These are phyloP conservation scores for Candida silvatica DNA, from an alignment of 805 yeast species.

Conservation along the genomic window DNA sequence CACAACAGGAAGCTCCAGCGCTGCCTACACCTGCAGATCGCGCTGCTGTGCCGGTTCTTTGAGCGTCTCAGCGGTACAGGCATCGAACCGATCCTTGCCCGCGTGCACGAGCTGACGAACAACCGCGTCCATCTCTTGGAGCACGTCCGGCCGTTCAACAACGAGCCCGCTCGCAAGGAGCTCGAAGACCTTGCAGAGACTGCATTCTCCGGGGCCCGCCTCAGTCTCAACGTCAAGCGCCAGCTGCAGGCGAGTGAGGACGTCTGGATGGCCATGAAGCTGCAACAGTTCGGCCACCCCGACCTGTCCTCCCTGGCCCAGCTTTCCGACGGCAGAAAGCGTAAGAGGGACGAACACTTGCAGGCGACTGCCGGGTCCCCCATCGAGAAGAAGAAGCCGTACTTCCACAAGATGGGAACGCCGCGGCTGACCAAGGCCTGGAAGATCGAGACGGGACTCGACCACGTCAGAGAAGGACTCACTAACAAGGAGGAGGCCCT, in stretches of 20 bases:
- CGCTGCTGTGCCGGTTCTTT: slow-evolving; percentile 17
- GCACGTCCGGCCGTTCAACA: not conserved
- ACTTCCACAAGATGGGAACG: slow-evolving; percentile 17
- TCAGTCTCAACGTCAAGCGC: not conserved
- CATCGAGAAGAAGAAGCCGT: slow-evolving; percentile 11
- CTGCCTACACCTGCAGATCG: slow-evolving; percentile 15
- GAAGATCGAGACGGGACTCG: slow-evolving; percentile 18
- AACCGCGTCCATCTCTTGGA: not conserved
- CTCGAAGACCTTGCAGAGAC: not conserved
- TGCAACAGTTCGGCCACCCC: slow-evolving; percentile 21
- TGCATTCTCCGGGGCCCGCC: no score
- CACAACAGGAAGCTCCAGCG: slow-evolving; percentile 9
- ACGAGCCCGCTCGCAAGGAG: not conserved
- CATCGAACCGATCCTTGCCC: no score
- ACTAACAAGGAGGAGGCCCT: slow-evolving; percentile 10
- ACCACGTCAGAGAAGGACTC: slow-evolving; percentile 7
- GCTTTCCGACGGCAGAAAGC: slow-evolving; percentile 12
- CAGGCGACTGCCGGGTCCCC: slow-evolving; percentile 1
- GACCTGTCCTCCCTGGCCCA: slow-evolving; percentile 8
- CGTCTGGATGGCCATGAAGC: slow-evolving; percentile 21
- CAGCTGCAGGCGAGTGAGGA: slow-evolving; percentile 7
- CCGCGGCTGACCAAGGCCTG: slow-evolving; percentile 21
- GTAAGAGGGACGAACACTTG: slow-evolving; percentile 17
- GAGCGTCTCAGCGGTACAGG: slow-evolving; percentile 7
- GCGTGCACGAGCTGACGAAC: not conserved